These are phyloP conservation scores for Scheffersomyces insectosa DNA, from an alignment of 1,139 yeast genomes.

Conservation along the genomic window DNA sequence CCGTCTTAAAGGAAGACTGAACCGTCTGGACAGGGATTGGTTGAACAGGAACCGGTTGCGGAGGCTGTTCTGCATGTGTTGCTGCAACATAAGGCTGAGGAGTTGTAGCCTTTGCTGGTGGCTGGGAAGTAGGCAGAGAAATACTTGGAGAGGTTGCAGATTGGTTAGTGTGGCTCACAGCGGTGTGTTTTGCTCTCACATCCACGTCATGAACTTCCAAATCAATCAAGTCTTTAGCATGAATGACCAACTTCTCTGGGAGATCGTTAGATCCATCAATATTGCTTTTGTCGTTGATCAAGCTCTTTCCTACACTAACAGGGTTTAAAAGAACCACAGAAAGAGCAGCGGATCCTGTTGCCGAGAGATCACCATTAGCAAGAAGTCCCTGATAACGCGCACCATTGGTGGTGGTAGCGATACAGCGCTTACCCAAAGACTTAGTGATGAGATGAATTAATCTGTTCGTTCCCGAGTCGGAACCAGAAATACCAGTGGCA, in stretches of 20 bases:
- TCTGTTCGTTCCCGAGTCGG: constrained; percentile 1
- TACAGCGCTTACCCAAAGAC: constrained; percentile 56
- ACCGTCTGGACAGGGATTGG: background rate
- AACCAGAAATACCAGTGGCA: background rate
- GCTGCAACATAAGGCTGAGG: background rate
- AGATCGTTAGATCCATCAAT: constrained; percentile 29
- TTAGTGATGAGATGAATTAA: constrained; percentile 28
- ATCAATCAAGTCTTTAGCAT: constrained; percentile 65
- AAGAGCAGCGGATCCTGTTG: constrained; percentile 27
- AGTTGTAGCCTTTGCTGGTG: constrained; percentile 1
- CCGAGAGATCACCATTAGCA: constrained; percentile 29
- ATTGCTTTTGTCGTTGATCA: constrained; percentile 34
- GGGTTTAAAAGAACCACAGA: constrained; percentile 60
- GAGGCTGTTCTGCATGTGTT: background rate
- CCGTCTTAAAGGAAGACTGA: constrained; percentile 63
- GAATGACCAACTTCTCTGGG: constrained; percentile 51
- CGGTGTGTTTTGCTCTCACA: constrained; percentile 18
- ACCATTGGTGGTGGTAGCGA: constrained; percentile 65
- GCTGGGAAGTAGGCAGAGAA: background rate
- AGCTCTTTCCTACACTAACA: constrained; percentile 25
- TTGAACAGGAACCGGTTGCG: background rate
- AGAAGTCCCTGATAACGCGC: constrained; percentile 61
- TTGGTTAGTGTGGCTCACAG: constrained; percentile 9
- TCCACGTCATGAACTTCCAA: constrained; percentile 51
- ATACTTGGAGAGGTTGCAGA: background rate